A percentile compares a stretch with the other conserved stretches of the same genome.
These are phyloP conservation scores for Aspergillus olivimuriae DNA, from an alignment of 495 filamentous ascomycete species.

Conservation along the genomic window DNA sequence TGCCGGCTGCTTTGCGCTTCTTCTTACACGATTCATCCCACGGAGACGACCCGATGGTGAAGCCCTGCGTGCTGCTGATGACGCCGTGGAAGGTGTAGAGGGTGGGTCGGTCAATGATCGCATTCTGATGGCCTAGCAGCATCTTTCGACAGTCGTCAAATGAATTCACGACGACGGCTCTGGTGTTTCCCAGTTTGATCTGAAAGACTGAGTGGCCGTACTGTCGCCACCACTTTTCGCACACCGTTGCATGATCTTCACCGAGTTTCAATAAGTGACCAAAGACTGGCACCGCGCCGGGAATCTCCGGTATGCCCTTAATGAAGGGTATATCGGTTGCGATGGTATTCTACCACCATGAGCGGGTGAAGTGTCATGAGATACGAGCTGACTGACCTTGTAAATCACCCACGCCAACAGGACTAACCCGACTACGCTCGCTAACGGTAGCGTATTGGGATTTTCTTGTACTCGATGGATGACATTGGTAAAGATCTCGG, in stretches of 20 bases:
- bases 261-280: constrained; percentile 51
- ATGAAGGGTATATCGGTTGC: constrained; percentile 43
- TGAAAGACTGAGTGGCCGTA: constrained; percentile 50
- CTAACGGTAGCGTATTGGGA: no score
- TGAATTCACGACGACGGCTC: constrained; percentile 43
- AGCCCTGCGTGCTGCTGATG: constrained; percentile 40
- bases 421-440: no score
- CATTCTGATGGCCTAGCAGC: constrained; percentile 41
- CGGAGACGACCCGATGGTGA: constrained; percentile 39
- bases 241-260: constrained; percentile 48
- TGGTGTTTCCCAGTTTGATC: constrained; percentile 47
- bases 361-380: neutral
- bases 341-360: constrained; percentile 9
- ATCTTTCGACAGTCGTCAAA: constrained; percentile 41
- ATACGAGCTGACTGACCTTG: no score
- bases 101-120: constrained; percentile 41
- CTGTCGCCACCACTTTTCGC: constrained; percentile 47
- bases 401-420: no score
- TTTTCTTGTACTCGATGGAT: no score
- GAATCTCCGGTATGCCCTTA: constrained; percentile 45
- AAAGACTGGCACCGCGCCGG: constrained; percentile 41
- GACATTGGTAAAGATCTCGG: no score
- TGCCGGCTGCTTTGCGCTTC: constrained; percentile 44
- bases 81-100: constrained; percentile 46
- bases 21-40: constrained; percentile 50